Percentiles rank a stretch among this genome's conserved stretches.
Evolutionary conservation across 2,329 filamentous ascomycete genomes (phyloP).

Genomic region (Decorospora gaudefroyi): DNA sequence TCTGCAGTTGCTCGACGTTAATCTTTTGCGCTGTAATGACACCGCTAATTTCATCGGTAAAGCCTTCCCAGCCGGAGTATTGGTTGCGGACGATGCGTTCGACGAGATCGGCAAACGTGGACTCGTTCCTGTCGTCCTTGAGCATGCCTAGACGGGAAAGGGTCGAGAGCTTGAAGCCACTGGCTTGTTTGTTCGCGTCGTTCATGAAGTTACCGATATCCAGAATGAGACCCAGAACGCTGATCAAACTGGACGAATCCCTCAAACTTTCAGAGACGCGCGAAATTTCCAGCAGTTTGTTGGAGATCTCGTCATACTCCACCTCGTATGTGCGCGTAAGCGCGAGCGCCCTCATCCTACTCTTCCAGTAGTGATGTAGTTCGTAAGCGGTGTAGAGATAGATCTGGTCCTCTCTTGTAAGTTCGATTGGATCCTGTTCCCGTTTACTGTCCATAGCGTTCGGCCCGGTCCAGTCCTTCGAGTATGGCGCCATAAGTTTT

Average conservation of each 20-base stretch:
- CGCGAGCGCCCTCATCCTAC: slow-evolving; percentile 86
- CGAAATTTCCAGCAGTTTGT: slow-evolving; percentile 84
- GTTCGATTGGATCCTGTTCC: slow-evolving; percentile 83
- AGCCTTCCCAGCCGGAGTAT: slow-evolving; percentile 93
- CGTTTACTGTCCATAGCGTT: slow-evolving; percentile 76
- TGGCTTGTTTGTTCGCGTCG: slow-evolving; percentile 96
- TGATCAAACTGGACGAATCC: slow-evolving; percentile 92
- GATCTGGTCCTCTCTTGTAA: slow-evolving; percentile 94
- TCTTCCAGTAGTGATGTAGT: slow-evolving; percentile 98
- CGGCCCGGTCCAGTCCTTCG: slow-evolving; percentile 92
- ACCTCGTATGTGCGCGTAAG: slow-evolving; percentile 81
- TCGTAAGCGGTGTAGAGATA: slow-evolving; percentile 93
- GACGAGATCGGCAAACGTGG: slow-evolving; percentile 91
- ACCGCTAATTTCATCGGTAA: slow-evolving; percentile 79
- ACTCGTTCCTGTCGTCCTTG: slow-evolving; percentile 98
- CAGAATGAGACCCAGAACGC: slow-evolving; percentile 90
- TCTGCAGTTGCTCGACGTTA: slow-evolving; percentile 88
- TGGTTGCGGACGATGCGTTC: slow-evolving; percentile 96
- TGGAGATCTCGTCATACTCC: slow-evolving; percentile 90
- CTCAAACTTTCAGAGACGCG: slow-evolving; percentile 84
- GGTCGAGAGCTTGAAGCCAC: slow-evolving; percentile 96
- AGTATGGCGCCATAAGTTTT: slow-evolving; percentile 93
- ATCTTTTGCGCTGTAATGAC: slow-evolving; percentile 83
- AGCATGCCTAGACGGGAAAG: slow-evolving; percentile 93
- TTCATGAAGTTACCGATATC: slow-evolving; percentile 99